Percentiles rank a stretch among this genome's conserved stretches.
These are phyloP conservation scores for Nakazawaea holstii DNA, from an alignment of 805 yeast genomes.

Conservation along the genomic window DNA sequence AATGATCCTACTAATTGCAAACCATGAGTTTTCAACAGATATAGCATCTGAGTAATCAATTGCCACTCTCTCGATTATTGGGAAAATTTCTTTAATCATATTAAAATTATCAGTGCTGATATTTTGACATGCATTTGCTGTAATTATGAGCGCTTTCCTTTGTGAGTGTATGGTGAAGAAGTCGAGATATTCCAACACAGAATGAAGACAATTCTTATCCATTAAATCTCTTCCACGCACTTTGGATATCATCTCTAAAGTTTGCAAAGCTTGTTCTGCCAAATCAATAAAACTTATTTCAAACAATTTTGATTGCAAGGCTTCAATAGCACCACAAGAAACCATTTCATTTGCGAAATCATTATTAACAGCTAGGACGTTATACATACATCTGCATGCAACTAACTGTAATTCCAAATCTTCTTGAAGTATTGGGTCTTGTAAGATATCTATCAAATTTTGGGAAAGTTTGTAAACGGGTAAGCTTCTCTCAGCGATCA, in stretches of 20 bases:
- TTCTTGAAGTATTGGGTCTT: slow-evolving; percentile 50
- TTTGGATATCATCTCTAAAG: slow-evolving; percentile 62
- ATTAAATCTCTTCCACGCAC: slow-evolving; percentile 47
- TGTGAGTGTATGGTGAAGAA: slow-evolving; percentile 89
- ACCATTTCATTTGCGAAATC: slow-evolving; percentile 61
- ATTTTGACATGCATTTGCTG: slow-evolving; percentile 60
- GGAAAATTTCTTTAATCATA: slow-evolving; percentile 51
- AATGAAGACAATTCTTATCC: slow-evolving; percentile 53
- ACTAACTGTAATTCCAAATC: slow-evolving; percentile 78
- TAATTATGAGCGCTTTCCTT: slow-evolving; percentile 68
- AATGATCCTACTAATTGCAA: slow-evolving; percentile 54
- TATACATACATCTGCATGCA: slow-evolving; percentile 79
- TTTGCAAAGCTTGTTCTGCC: slow-evolving; percentile 85
- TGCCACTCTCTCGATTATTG: slow-evolving; percentile 51
- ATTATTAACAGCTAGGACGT: slow-evolving; percentile 68
- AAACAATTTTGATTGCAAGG: slow-evolving; percentile 56
- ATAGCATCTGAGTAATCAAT: slow-evolving; percentile 49
- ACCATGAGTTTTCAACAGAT: slow-evolving; percentile 61
- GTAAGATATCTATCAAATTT: slow-evolving; percentile 52
- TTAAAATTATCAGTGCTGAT: slow-evolving; percentile 39
- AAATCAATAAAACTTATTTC: slow-evolving; percentile 84
- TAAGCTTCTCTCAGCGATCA: slow-evolving; percentile 55
- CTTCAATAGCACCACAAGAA: slow-evolving; percentile 58
- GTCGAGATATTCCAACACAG: slow-evolving; percentile 72
- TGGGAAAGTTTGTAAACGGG: slow-evolving; percentile 54